Conservation (phyloP, 371 early-diverging fungal species). For the Blakeslea trispora region DNA sequence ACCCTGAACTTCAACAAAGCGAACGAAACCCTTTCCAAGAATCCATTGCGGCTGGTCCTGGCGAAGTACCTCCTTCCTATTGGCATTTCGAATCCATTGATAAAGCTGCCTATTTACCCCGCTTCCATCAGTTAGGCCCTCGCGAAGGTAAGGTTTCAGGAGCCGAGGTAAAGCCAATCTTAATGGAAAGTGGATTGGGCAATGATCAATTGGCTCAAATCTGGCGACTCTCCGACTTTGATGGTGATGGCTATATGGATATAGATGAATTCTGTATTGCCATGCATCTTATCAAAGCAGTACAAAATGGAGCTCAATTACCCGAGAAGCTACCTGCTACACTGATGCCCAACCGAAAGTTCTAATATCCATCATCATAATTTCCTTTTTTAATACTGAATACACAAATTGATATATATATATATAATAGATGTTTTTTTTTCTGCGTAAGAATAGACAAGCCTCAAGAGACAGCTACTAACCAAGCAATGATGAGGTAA, state of each 20-base stretch:
- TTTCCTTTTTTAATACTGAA: neutral
- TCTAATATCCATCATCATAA: slow-evolving; percentile 22
- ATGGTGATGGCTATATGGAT: slow-evolving; percentile 71
- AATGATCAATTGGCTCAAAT: slow-evolving; percentile 62
- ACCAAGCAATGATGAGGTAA: slow-evolving; percentile 91
- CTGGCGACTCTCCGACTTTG: slow-evolving; percentile 74
- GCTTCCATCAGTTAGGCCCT: slow-evolving; percentile 55
- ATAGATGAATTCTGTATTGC: slow-evolving; percentile 71
- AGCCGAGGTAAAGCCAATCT: slow-evolving; percentile 54
- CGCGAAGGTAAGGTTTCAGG: slow-evolving; percentile 68
- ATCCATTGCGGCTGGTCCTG: slow-evolving; percentile 20
- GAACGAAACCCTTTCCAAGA: slow-evolving; percentile 59
- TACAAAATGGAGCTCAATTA: slow-evolving; percentile 53
- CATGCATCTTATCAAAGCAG: slow-evolving; percentile 63
- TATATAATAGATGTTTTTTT: no score
- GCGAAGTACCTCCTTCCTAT: slow-evolving; percentile 55
- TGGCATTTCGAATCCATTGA: slow-evolving; percentile 65
- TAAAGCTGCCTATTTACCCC: slow-evolving; percentile 41
- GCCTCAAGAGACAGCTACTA: slow-evolving; percentile 71
- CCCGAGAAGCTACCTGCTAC: slow-evolving; percentile 56
- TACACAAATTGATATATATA: no score
- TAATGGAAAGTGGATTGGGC: slow-evolving; percentile 64
- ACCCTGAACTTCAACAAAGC: slow-evolving; percentile 45
- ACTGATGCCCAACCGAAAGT: slow-evolving; percentile 49
- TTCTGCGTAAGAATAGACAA: no score